phyloP scores from a whole-genome alignment of 106 monocot genomes.

The Phalaenopsis equestris region DNA sequence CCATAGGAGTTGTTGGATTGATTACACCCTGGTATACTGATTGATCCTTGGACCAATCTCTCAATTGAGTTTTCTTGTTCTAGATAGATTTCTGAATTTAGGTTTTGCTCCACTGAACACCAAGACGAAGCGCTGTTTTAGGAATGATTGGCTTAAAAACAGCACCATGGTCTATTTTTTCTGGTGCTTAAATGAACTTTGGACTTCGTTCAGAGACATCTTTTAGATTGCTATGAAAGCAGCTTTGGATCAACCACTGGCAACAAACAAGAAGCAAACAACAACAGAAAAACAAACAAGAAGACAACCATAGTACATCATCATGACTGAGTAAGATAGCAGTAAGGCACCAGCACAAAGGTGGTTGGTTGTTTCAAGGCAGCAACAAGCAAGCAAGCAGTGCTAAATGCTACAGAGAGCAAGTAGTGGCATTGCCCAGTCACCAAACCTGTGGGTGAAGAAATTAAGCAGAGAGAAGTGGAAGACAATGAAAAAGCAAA shows the following conservation, averaged over 20 bases:
- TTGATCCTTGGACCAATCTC: not conserved
- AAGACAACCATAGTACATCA: not conserved
- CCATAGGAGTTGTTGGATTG: constrained; percentile 92
- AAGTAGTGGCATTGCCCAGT: not conserved
- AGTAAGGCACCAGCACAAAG: not conserved
- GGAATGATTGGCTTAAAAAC: not conserved
- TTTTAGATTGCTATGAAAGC: not conserved
- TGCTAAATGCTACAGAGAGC: not conserved
- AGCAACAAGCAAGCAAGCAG: not conserved
- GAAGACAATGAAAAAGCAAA: not conserved
- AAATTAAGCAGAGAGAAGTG: not conserved
- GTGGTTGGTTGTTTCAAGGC: not conserved
- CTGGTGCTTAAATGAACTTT: not conserved
- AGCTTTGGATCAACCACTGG: not conserved
- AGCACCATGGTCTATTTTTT: not conserved
- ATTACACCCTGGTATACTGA: constrained; percentile 88
- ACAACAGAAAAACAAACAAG: not conserved
- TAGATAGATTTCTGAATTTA: not conserved
- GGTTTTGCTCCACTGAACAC: not conserved
- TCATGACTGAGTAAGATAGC: not conserved
- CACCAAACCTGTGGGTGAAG: not conserved
- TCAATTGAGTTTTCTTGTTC: not conserved
- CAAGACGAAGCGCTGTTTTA: not conserved
- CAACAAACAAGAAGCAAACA: too few species aligned
- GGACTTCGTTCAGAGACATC: not conserved